Base-by-base conservation (phyloP, 345 rosid species). In the thale cress (Arabidopsis thaliana) region DNA sequence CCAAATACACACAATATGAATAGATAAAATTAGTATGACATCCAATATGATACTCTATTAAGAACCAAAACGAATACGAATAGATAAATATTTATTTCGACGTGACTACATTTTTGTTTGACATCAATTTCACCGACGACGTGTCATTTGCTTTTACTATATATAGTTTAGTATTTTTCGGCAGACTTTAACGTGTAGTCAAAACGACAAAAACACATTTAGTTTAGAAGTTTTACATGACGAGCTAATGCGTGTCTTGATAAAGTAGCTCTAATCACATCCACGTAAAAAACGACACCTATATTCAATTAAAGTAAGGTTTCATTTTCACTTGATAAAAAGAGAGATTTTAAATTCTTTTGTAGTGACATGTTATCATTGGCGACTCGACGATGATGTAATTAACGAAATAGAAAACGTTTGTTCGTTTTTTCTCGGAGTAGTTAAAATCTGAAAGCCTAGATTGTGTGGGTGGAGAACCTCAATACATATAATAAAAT, bases 401-500 rank as follows among this genome's bases (percentile, higher is more conserved):
- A 28, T 2, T 23, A 48, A 45, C 8, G 66, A n/a, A 28, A n/a
- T 62, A 22, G 11, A 72, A 62, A 40, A 62, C 50, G 24, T 11
- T 12, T 62, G 62, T 52, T 46, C 59, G 22, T 59, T 7, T 70
- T 34, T 36, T 34, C 11, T 12, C 2, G 22, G n/a, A 48, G 67
- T 23, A 14, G 49, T 71, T 46, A n/a, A 71, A 71, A 71, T 11
- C 37, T n/a, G 46, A 36, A 36, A 48, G 4, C 49, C 55, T 56
- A 45, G 65, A 65, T 56, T 74, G 52, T 28, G 2, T 30, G 56
- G 5, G 38, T 75, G 68, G 73, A 67, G 46, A 75, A 50, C 65
- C 28, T 59, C 57, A 44, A 34, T n/a, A 44, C 51, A 65, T 25
- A 24, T n/a, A 59, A 40, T 50, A 50, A 41, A 10, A 2, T 59